A percentile compares a stretch with the other conserved stretches of the same genome.
Conservation (phyloP, 441 rosid genomes). For the Populus hybrid region DNA sequence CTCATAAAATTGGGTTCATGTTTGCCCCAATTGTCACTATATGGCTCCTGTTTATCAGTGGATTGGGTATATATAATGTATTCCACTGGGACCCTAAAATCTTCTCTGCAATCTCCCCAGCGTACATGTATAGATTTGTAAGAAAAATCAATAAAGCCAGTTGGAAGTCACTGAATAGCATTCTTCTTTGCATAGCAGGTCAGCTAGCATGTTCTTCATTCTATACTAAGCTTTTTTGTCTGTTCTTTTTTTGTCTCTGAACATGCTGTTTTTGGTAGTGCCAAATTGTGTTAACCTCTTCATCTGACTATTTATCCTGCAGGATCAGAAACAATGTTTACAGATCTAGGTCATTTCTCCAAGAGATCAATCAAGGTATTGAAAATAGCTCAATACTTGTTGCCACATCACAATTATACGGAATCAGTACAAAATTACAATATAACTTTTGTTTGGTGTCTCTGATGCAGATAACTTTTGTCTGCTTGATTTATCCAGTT, state of each 20-base stretch:
- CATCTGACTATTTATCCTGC: conserved; percentile 4
- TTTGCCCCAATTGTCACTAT: conserved; percentile 48
- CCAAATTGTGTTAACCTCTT: background rate
- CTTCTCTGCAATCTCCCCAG: conserved; percentile 43
- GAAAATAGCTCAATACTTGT: background rate
- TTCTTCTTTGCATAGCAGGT: conserved; percentile 62
- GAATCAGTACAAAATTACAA: background rate
- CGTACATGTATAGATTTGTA: conserved; percentile 44
- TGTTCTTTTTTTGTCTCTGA: background rate
- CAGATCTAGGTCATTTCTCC: conserved; percentile 71
- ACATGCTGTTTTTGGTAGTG: background rate
- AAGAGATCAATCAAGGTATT: conserved; percentile 55
- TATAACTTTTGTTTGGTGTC: conserved; percentile 1
- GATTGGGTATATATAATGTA: conserved; percentile 55
- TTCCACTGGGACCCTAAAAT: conserved; percentile 31
- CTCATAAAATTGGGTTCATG: conserved; percentile 47
- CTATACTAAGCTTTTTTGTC: background rate
- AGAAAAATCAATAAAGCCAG: conserved; percentile 24
- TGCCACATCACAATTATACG: background rate
- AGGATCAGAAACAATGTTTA: conserved; percentile 79
- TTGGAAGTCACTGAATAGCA: conserved; percentile 50
- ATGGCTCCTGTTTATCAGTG: conserved; percentile 55
- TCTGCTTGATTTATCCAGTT: conserved; percentile 49
- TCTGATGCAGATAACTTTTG: conserved; percentile 48
- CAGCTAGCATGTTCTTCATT: conserved; percentile 13